A percentile compares a stretch with the other conserved stretches of the same genome.
Evolutionary conservation across 2,329 filamentous ascomycete species (phyloP).

Genomic region (Fusarium penzigii): DNA sequence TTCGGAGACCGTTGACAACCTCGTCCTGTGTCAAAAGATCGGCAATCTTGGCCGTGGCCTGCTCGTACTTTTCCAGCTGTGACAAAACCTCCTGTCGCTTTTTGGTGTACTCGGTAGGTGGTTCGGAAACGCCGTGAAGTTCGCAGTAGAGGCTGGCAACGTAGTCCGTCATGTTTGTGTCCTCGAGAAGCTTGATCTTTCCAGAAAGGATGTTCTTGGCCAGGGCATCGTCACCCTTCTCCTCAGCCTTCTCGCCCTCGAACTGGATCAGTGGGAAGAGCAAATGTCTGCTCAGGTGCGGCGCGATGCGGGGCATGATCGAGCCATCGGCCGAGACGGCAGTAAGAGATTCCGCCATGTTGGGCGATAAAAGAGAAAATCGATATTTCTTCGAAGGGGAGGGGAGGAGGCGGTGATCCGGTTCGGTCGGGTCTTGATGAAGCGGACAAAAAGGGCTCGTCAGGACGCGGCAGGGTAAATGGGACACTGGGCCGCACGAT

Average conservation of each 20-base stretch:
- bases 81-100: constrained; percentile 88
- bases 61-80: constrained; percentile 79
- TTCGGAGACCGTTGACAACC: constrained; percentile 86
- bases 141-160: constrained; percentile 90
- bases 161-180: constrained; percentile 99
- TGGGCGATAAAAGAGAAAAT: constrained; percentile 15
- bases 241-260: constrained; percentile 77
- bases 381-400: constrained; percentile 13
- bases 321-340: constrained; percentile 66
- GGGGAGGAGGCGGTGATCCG: not conserved
- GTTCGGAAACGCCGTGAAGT: constrained; percentile 75
- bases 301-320: constrained; percentile 85
- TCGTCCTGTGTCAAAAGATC: constrained; percentile 85
- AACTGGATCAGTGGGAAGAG: constrained; percentile 97
- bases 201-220: constrained; percentile 74
- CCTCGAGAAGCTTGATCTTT: constrained; percentile 92
- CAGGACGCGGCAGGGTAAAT: constrained; percentile 20
- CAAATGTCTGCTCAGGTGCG: constrained; percentile 91
- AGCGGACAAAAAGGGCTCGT: constrained; percentile 28
- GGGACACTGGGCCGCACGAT: constrained; percentile 22
- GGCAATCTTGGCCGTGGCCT: constrained; percentile 86
- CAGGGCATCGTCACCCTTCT: constrained; percentile 61
- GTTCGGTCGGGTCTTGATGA: constrained; percentile 12
- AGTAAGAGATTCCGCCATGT: constrained; percentile 45
- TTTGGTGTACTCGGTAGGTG: constrained; percentile 82